Conservation (phyloP, 148 eudicot genomes). For the Spergularia bocconei region DNA sequence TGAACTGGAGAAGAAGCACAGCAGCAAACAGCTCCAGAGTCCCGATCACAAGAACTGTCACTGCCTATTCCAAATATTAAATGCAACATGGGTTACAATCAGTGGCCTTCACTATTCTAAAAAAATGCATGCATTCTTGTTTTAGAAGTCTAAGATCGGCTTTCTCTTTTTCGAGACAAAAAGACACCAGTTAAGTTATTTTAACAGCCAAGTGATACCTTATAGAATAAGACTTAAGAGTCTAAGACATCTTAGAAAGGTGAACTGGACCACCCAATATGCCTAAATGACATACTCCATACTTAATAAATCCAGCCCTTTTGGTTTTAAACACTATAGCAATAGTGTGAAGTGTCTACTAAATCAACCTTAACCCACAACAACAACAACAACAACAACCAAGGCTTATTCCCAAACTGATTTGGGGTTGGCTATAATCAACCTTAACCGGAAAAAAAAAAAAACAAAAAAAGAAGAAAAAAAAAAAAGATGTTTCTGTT, state of each 20-base stretch:
- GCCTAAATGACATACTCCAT: too few relatives aligned
- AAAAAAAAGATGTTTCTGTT: too few relatives aligned
- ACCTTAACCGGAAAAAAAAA: too few relatives aligned
- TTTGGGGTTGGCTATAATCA: too few relatives aligned
- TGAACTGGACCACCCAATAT: too few relatives aligned
- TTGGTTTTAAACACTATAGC: too few relatives aligned
- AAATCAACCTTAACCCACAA: too few relatives aligned
- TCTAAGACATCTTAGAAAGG: neutral
- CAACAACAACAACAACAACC: too few relatives aligned
- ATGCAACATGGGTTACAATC: slow-evolving; percentile 1
- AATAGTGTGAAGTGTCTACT: too few relatives aligned
- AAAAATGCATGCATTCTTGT: neutral
- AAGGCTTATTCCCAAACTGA: too few relatives aligned
- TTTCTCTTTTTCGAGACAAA: neutral
- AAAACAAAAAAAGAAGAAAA: too few relatives aligned
- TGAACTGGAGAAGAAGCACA: slow-evolving; percentile 46
- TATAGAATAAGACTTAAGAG: neutral
- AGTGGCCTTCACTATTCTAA: neutral
- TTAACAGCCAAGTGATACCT: neutral
- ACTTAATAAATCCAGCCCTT: too few relatives aligned
- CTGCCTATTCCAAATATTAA: slow-evolving; percentile 43
- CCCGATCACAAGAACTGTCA: slow-evolving; percentile 54
- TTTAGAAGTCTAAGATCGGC: neutral
- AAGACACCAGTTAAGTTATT: neutral
- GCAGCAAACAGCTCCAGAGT: slow-evolving; percentile 53